Percentiles rank a stretch among this genome's conserved stretches.
Evolutionary conservation across 2,329 filamentous ascomycete genomes (phyloP).

Genomic region (Grosmannia huntii): DNA sequence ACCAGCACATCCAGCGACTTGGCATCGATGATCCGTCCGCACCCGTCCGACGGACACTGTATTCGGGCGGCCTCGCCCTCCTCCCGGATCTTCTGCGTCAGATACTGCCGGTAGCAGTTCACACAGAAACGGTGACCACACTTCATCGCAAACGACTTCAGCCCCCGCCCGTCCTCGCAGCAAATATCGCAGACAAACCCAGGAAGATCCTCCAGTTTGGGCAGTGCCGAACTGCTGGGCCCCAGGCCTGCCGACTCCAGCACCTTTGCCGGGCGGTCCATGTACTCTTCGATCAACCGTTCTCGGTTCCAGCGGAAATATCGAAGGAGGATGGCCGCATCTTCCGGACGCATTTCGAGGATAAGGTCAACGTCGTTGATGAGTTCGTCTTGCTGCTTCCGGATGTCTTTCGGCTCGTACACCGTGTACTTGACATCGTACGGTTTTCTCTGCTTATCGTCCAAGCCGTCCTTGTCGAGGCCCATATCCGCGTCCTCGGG

Average conservation of each 20-base stretch:
- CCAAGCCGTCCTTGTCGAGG: slow-evolving; percentile 46
- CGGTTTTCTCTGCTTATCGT: slow-evolving; percentile 55
- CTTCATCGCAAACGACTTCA: slow-evolving; percentile 85
- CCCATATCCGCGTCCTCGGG: slow-evolving; percentile 40
- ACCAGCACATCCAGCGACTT: slow-evolving; percentile 73
- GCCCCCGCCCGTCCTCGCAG: slow-evolving; percentile 68
- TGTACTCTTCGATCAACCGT: slow-evolving; percentile 85
- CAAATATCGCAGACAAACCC: slow-evolving; percentile 93
- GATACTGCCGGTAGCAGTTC: slow-evolving; percentile 82
- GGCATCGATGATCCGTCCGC: slow-evolving; percentile 82
- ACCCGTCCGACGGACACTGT: slow-evolving; percentile 79
- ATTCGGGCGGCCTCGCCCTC: slow-evolving; percentile 94
- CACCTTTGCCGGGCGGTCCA: slow-evolving; percentile 72
- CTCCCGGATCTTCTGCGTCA: slow-evolving; percentile 84
- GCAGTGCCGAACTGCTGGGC: slow-evolving; percentile 44
- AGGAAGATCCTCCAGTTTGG: slow-evolving; percentile 55
- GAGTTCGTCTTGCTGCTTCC: slow-evolving; percentile 72
- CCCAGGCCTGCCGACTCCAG: slow-evolving; percentile 76
- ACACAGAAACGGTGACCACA: slow-evolving; percentile 91
- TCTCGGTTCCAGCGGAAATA: slow-evolving; percentile 96
- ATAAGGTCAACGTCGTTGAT: slow-evolving; percentile 86
- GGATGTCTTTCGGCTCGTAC: slow-evolving; percentile 66
- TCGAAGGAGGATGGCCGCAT: slow-evolving; percentile 78
- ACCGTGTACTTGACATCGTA: slow-evolving; percentile 83
- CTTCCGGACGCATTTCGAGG: slow-evolving; percentile 76